Percentiles rank a stretch among this genome's conserved stretches.
phyloP scores from a whole-genome alignment of 2,329 filamentous ascomycete genomes.

The Sporothrix variecibatus region DNA sequence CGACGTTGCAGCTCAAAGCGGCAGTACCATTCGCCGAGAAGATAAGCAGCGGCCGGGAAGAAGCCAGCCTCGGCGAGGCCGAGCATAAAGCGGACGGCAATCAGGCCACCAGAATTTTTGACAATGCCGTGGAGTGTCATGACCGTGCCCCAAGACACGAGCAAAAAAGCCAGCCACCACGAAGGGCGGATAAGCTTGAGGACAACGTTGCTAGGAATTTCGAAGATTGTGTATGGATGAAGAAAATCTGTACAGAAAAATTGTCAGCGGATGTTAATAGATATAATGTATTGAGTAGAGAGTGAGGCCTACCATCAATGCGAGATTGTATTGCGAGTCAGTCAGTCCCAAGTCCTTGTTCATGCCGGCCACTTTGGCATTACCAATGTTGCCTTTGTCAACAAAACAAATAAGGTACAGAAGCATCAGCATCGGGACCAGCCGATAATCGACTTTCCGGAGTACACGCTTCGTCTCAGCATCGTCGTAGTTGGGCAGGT shows the following conservation, averaged over 20 bases:
- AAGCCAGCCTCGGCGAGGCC: slow-evolving; percentile 57
- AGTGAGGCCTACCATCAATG: slow-evolving; percentile 42
- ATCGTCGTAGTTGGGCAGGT: slow-evolving; percentile 18
- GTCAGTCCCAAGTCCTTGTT: slow-evolving; percentile 61
- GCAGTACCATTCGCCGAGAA: slow-evolving; percentile 29
- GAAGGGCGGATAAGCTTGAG: slow-evolving; percentile 65
- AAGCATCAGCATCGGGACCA: slow-evolving; percentile 64
- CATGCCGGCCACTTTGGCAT: slow-evolving; percentile 61
- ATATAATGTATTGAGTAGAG: not conserved
- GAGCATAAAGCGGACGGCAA: slow-evolving; percentile 57
- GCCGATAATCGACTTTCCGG: slow-evolving; percentile 51
- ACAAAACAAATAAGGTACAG: slow-evolving; percentile 71
- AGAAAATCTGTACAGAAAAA: slow-evolving; percentile 47
- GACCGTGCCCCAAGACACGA: slow-evolving; percentile 62
- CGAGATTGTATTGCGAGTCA: slow-evolving; percentile 58
- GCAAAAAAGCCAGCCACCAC: slow-evolving; percentile 66
- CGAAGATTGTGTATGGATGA: slow-evolving; percentile 61
- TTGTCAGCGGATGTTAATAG: not conserved
- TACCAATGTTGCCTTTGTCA: slow-evolving; percentile 57
- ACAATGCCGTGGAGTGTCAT: slow-evolving; percentile 58
- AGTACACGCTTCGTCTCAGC: slow-evolving; percentile 19
- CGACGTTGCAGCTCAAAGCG: slow-evolving; percentile 28
- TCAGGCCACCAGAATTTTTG: slow-evolving; percentile 48
- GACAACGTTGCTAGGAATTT: slow-evolving; percentile 66
- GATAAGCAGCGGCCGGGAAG: slow-evolving; percentile 24